Base-by-base conservation (phyloP, 108 stramenopile species). In the Pelagomonas calceolata region DNA sequence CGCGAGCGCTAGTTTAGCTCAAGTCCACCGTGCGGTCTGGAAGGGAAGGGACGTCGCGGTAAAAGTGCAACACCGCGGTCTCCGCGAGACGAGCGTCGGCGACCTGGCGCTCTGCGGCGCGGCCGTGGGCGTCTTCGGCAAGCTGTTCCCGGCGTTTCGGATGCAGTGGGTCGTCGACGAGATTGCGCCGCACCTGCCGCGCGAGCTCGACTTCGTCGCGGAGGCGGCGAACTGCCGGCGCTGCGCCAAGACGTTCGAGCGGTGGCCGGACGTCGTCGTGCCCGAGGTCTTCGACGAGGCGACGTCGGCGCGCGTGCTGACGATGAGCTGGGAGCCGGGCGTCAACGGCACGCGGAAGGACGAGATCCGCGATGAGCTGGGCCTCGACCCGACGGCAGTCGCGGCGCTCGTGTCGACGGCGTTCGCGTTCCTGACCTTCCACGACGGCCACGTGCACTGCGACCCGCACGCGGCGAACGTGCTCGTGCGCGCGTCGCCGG, bases 391-490 rank as follows among this genome's bases (percentile, higher is more conserved):
- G 12, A 37, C 76, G 29, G 46, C 36, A 63, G 70, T 75, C 9
- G 70, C 81, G 29, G 36, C 45, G 21, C 76, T 79, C 46, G 76
- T 82, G 30, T 79, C 78, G 66, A 33, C 45, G 26, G 75, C 66
- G 51, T 82, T 82, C 35, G 70, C 79, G 64, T 76, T 78, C 31
- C 79, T 80, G 51, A 60, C 51, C 51, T 60, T 60, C 51, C 1
- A 1, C 14, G 26, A 3, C 32, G 88, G 89, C 4, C 86, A 78
- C 68, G 91, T 93, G 12, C 93, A 96, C 75, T 92, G 92, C 71
- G 89, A 97, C 74, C 96, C 96, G 15, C 96, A 97, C 79, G 88
- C 91, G 44, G 93, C 91, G 29, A 97, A 97, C 75, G 88, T 95
- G 0, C 78, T 95, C 32, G 69, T 95, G 39, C 82, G 96, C 39